Percentiles rank a stretch among this genome's conserved stretches.
Evolutionary conservation across 140 eudicot species (phyloP).

Genomic region (Artemisia princeps): DNA sequence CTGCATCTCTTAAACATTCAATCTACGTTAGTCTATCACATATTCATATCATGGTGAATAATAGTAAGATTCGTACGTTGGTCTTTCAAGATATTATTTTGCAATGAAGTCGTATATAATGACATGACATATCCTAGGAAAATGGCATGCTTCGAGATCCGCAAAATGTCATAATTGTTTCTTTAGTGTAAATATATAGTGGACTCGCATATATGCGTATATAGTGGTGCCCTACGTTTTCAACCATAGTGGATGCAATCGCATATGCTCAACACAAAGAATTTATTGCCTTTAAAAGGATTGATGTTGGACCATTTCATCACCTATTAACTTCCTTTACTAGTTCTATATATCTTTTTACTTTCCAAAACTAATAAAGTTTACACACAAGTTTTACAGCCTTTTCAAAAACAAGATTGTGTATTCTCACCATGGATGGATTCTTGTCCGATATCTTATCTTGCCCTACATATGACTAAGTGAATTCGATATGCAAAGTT

Average conservation of each 20-base stretch:
- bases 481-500: not conserved
- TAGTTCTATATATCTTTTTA: not conserved
- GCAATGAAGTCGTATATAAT: not conserved
- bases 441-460: too few species aligned
- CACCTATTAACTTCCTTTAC: slow-evolving; percentile 17
- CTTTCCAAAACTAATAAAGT: not conserved
- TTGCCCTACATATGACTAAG: not conserved
- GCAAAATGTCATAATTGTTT: slow-evolving; percentile 19
- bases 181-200: slow-evolving; percentile 17
- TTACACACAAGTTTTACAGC: too few species aligned
- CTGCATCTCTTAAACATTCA: not conserved
- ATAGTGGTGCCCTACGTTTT: slow-evolving; percentile 32
- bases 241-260: slow-evolving; percentile 32
- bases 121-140: slow-evolving; percentile 16
- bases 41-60: not conserved
- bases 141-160: slow-evolving; percentile 8
- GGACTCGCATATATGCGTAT: slow-evolving; percentile 28
- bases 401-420: too few species aligned
- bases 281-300: slow-evolving; percentile 21
- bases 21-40: not conserved
- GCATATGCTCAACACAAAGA: slow-evolving; percentile 27
- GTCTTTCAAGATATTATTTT: not conserved
- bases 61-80: not conserved
- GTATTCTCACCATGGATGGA: too few species aligned
- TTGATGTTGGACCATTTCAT: slow-evolving; percentile 30